phyloP scores from a whole-genome alignment of 1,284 basidiomycete species.

The Vanrija sp. region DNA sequence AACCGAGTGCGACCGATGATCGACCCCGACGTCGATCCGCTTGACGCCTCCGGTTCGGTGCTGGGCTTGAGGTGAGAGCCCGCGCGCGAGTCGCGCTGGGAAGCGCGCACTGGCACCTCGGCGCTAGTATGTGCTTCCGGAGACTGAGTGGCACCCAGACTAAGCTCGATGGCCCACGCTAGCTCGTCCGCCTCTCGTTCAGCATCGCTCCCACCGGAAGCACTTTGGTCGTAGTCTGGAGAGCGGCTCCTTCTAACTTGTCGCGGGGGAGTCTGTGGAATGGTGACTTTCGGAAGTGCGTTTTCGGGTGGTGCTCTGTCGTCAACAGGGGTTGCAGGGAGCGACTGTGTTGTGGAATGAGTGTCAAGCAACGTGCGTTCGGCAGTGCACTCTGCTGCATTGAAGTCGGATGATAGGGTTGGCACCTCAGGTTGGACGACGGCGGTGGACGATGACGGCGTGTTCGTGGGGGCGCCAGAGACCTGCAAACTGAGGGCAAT shows the following conservation, averaged over 20 bases:
- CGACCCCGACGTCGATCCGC: conserved; percentile 33
- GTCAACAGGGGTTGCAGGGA: neutral
- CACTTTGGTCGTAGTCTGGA: neutral
- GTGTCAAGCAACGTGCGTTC: neutral
- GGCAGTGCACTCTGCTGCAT: neutral
- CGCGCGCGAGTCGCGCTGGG: neutral
- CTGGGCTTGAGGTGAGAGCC: neutral
- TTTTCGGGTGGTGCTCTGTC: neutral
- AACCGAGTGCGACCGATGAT: conserved; percentile 69
- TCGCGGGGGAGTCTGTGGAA: neutral
- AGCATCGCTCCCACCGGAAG: neutral
- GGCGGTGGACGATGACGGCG: neutral
- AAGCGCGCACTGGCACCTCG: neutral
- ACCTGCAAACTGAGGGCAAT: conserved; percentile 20
- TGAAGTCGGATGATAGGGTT: neutral
- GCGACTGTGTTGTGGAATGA: neutral
- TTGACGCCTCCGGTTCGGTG: neutral
- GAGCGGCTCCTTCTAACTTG: neutral
- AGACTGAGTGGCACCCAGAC: conserved; percentile 1
- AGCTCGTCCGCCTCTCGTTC: conserved; percentile 45
- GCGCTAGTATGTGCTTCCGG: neutral
- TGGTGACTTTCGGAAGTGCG: neutral
- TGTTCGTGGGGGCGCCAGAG: neutral
- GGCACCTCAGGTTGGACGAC: neutral
- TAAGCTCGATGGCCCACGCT: conserved; percentile 49